phyloP scores from a whole-genome alignment of 768 basidiomycete genomes.

The Exsudoporus frostii region DNA sequence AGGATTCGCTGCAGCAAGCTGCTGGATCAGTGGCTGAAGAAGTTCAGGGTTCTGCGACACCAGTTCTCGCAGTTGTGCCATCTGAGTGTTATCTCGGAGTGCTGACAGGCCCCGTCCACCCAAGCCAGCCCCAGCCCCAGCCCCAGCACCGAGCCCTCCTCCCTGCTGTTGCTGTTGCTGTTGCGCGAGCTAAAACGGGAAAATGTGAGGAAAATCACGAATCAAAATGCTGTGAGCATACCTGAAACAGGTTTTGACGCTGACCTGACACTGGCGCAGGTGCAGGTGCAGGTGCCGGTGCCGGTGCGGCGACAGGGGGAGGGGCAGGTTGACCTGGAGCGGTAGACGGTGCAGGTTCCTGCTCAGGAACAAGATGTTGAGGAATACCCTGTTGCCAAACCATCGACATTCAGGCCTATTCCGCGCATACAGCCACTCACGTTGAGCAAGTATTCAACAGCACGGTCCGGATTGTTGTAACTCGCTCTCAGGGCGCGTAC shows the following conservation, averaged over 20 bases:
- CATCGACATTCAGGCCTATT: conserved; percentile 8
- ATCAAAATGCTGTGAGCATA: conserved; percentile 29
- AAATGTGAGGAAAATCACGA: not conserved
- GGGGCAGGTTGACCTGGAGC: conserved; percentile 41
- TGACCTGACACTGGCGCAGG: conserved; percentile 30
- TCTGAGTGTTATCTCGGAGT: conserved; percentile 59
- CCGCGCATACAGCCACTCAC: conserved; percentile 44
- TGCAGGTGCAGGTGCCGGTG: conserved; percentile 24
- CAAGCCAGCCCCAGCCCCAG: conserved; percentile 24
- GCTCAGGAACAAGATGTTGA: conserved; percentile 46
- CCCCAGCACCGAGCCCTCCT: conserved; percentile 28
- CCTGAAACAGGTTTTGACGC: conserved; percentile 88
- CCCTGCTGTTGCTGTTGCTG: conserved; percentile 41
- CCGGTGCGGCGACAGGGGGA: conserved; percentile 34
- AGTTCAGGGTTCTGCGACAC: conserved; percentile 74
- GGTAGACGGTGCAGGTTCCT: conserved; percentile 30
- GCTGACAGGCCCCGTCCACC: conserved; percentile 45
- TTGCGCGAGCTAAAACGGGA: conserved; percentile 58
- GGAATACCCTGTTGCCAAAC: conserved; percentile 68
- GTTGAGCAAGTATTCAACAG: conserved; percentile 96
- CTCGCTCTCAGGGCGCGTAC: conserved; percentile 84
- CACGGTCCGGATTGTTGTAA: conserved; percentile 96
- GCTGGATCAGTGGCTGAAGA: conserved; percentile 79
- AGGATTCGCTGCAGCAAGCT: conserved; percentile 74
- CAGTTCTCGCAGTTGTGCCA: conserved; percentile 70